These are phyloP conservation scores for Colletotrichum sp. DNA, from an alignment of 2,329 filamentous ascomycete genomes.

Conservation along the genomic window DNA sequence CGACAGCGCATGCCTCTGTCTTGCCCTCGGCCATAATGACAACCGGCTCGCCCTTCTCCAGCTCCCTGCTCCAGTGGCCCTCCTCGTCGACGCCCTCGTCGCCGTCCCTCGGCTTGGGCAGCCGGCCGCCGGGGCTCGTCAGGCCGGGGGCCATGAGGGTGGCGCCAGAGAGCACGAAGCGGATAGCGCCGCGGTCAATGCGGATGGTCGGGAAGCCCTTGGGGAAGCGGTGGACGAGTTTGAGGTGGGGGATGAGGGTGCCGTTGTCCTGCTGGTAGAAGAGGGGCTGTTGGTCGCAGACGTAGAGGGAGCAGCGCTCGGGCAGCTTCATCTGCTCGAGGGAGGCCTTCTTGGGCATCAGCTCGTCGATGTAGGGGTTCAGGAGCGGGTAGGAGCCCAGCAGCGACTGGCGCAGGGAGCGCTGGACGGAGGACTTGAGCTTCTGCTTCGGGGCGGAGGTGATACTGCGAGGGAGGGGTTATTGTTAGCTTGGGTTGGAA, in stretches of 20 bases:
- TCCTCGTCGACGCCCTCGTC: constrained; percentile 54
- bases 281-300: constrained; percentile 76
- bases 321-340: constrained; percentile 91
- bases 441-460: constrained; percentile 84
- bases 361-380: constrained; percentile 86
- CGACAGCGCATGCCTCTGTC: constrained; percentile 87
- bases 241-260: constrained; percentile 84
- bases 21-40: constrained; percentile 94
- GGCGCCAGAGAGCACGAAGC: constrained; percentile 92
- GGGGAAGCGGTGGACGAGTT: constrained; percentile 89
- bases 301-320: constrained; percentile 88
- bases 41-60: constrained; percentile 83
- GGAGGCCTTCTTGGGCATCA: constrained; percentile 93
- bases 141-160: constrained; percentile 96
- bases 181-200: constrained; percentile 94
- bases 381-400: constrained; percentile 86
- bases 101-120: constrained; percentile 64
- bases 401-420: constrained; percentile 81
- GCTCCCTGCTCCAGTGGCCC: constrained; percentile 66
- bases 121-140: constrained; percentile 79
- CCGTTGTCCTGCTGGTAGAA: constrained; percentile 88
- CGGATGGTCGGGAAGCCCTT: constrained; percentile 81
- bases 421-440: constrained; percentile 95
- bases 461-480: constrained; percentile 58
- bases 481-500: constrained; percentile 14